Evolutionary conservation across 2,329 filamentous ascomycete genomes (phyloP).

Genomic region (Colletotrichum neosansevieriae): DNA sequence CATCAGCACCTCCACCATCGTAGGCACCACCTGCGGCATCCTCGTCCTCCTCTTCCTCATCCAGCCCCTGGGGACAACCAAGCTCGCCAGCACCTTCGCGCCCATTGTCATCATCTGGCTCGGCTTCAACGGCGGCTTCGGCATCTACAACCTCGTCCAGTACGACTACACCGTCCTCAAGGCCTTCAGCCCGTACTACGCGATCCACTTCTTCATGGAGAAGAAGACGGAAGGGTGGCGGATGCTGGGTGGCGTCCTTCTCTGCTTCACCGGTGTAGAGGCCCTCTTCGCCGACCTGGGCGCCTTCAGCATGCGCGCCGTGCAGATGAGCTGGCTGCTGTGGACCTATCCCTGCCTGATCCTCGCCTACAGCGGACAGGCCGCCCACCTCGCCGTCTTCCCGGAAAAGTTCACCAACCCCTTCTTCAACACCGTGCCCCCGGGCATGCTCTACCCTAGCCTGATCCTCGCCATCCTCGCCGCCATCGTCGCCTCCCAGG

Average conservation of each 20-base stretch:
- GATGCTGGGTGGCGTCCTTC: conserved; percentile 76
- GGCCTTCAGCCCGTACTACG: conserved; percentile 70
- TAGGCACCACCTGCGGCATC: conserved; percentile 74
- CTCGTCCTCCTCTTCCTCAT: conserved; percentile 72
- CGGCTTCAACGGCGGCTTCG: conserved; percentile 70
- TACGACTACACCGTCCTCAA: conserved; percentile 67
- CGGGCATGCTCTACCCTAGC: conserved; percentile 75
- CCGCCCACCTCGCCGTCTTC: conserved; percentile 73
- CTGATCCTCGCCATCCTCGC: conserved; percentile 77
- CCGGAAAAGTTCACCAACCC: conserved; percentile 75
- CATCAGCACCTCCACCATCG: conserved; percentile 67
- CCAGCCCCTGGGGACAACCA: conserved; percentile 74
- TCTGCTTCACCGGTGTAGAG: conserved; percentile 84
- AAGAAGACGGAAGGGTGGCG: conserved; percentile 72
- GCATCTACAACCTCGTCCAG: conserved; percentile 70
- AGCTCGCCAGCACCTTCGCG: conserved; percentile 71
- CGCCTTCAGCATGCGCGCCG: conserved; percentile 76
- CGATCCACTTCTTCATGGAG: conserved; percentile 69
- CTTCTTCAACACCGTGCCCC: conserved; percentile 78
- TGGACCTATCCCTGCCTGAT: conserved; percentile 76
- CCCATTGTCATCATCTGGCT: conserved; percentile 78
- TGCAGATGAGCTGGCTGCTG: conserved; percentile 79
- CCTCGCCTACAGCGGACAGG: conserved; percentile 78
- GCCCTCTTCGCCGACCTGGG: conserved; percentile 83
- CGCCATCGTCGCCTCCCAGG: conserved; percentile 81